These are phyloP conservation scores for Aspergillus coremiiformis DNA, from an alignment of 495 filamentous ascomycete genomes.

Conservation along the genomic window DNA sequence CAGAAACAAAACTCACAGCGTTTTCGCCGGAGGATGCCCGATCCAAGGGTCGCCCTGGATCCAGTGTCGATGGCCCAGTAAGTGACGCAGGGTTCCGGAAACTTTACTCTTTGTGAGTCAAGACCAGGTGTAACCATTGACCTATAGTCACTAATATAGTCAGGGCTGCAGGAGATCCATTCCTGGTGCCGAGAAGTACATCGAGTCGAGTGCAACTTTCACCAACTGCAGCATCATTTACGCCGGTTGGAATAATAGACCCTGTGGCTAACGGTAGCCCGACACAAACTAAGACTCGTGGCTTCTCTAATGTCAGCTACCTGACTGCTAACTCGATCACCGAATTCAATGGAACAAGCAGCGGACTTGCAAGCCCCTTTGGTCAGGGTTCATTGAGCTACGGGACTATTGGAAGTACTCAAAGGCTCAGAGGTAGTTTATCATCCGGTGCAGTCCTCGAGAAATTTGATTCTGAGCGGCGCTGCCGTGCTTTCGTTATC, in stretches of 20 bases:
- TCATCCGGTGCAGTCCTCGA: constrained; percentile 1
- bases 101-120: constrained; percentile 19
- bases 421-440: constrained; percentile 4
- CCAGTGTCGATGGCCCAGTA: constrained; percentile 8
- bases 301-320: constrained; percentile 8
- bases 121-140: not conserved
- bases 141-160: constrained; percentile 4
- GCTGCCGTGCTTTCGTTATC: constrained; percentile 24
- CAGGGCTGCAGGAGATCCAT: constrained; percentile 24
- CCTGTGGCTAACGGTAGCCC: constrained; percentile 1
- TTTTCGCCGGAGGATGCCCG: constrained; percentile 55
- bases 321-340: constrained; percentile 9
- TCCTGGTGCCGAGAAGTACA: constrained; percentile 16
- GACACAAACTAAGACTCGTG: constrained; percentile 6
- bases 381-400: constrained; percentile 5
- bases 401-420: constrained; percentile 11
- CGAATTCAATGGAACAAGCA: constrained; percentile 2
- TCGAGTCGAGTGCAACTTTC: constrained; percentile 19
- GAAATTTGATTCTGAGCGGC: constrained; percentile 14
- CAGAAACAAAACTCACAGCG: constrained; percentile 53
- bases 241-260: constrained; percentile 20
- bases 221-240: constrained; percentile 31
- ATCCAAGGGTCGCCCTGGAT: constrained; percentile 14
- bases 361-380: not conserved
- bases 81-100: constrained; percentile 13